Evolutionary conservation across 164 flowering plant genomes (phyloP), one percentile per base, ranked within the genome.

Genomic region (Vitis amurensis): DNA sequence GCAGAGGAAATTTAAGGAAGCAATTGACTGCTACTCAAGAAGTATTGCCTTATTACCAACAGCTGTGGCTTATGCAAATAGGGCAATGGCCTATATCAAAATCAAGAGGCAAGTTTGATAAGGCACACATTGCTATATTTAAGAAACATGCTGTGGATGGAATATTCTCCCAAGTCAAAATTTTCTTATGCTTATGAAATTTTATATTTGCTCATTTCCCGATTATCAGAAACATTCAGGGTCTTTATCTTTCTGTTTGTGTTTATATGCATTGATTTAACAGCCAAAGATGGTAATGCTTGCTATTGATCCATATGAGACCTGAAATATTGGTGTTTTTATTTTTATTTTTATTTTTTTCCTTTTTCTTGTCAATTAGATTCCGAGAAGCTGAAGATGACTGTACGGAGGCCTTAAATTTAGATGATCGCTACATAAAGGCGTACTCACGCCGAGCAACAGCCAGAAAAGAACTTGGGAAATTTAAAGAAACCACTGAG

Each of bases 41-140:
- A 95, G 99, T 88, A 89, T 95, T 75, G 98, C 97, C 49, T 77
- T 95, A 50, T 86, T 95, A 15, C 99, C 99, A 47, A 85, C 91
- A 50, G 90, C 99, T 4, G 99, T 93, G 19, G 93, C 93, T 66
- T 89, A 81, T 84, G 99, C 98, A 71, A 95, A 93, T 74, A 86
- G 99, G 74, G 99, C 97, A 71, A 95, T 95, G 97, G 97, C 98
- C 52, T 93, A 89, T 76, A 81, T 95, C 44, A 95, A 89, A 86
- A 64, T 90, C 58, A 88, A 71, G 77, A 91, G 87, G 99, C 71
- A 75, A 79, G 83, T 68, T 75, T 48, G 31, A 11, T 23, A 2
- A 16, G 19, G 15, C 15, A 50, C 13, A 13, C 44, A 2, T 27
- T 53, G 1, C 8, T 1, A 23, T 17, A 9, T 11, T 52, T 23